phyloP scores from a whole-genome alignment of 148 eudicot species.

The Fagopyrum tataricum region DNA sequence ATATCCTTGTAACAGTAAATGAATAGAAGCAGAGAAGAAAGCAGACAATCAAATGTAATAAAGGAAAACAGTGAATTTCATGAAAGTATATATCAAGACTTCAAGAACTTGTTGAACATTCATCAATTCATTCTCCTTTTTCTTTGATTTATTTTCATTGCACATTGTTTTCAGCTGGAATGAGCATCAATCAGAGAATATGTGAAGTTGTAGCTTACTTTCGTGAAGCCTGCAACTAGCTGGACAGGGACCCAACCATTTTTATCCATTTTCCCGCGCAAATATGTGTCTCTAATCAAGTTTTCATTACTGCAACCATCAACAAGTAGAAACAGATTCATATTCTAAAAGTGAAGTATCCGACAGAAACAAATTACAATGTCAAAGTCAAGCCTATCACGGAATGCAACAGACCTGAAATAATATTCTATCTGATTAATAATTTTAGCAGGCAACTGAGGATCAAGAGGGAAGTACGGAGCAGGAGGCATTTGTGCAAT shows the following conservation, averaged over 20 bases:
- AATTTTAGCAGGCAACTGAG: slow-evolving; percentile 44
- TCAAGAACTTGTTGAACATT: background rate
- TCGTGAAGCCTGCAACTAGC: slow-evolving; percentile 63
- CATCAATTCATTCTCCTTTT: no score
- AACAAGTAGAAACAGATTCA: background rate
- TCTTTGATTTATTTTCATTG: no score
- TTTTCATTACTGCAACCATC: slow-evolving; percentile 58
- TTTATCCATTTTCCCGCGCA: slow-evolving; percentile 70
- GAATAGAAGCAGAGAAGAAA: background rate
- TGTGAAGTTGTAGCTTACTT: slow-evolving; percentile 32
- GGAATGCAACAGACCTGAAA: slow-evolving; percentile 50
- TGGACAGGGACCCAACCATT: slow-evolving; percentile 82
- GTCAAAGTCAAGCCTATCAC: background rate
- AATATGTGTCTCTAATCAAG: slow-evolving; percentile 61
- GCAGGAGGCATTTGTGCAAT: slow-evolving; percentile 35
- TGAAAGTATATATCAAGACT: background rate
- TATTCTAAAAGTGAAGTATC: background rate
- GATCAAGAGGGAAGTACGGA: slow-evolving; percentile 34
- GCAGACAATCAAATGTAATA: background rate
- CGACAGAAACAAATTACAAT: background rate
- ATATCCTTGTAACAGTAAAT: background rate
- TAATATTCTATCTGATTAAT: slow-evolving; percentile 73
- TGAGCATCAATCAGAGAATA: background rate
- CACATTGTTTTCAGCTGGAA: background rate
- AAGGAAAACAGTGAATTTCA: background rate